Conservation (phyloP, 441 rosid species). For the Mallotus repandus region DNA sequence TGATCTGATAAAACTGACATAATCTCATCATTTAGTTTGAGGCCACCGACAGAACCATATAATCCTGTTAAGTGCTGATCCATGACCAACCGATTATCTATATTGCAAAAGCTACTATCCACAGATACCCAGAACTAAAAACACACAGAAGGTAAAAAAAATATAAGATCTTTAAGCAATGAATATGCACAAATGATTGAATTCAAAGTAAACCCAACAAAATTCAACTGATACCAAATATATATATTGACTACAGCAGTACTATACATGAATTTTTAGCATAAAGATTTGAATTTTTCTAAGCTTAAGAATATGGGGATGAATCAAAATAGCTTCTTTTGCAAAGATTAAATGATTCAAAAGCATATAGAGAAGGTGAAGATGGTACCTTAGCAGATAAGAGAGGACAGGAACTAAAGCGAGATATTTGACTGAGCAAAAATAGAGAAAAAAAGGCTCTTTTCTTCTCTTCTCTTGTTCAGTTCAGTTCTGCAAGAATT, state of each 20-base stretch:
- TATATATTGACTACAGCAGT: background rate
- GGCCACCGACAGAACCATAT: slow-evolving; percentile 28
- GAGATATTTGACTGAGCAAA: background rate
- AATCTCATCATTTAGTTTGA: slow-evolving; percentile 26
- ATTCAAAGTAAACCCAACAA: background rate
- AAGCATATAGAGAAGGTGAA: background rate
- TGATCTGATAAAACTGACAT: slow-evolving; percentile 21
- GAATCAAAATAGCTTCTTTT: background rate
- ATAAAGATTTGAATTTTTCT: background rate
- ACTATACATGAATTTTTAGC: background rate
- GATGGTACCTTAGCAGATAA: too few relatives aligned
- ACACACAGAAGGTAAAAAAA: background rate
- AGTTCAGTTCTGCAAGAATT: background rate
- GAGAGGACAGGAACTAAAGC: too few relatives aligned
- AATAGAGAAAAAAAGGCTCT: background rate
- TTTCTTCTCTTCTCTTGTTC: background rate
- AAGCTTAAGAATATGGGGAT: background rate
- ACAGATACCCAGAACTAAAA: slow-evolving; percentile 9
- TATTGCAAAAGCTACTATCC: background rate
- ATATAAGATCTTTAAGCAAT: slow-evolving; percentile 9
- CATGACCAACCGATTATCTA: slow-evolving; percentile 34
- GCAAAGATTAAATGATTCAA: background rate
- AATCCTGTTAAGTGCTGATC: slow-evolving; percentile 32
- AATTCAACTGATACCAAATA: background rate
- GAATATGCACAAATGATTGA: background rate